phyloP scores from a whole-genome alignment of 176 grass and related monocot species.

The Pontederia crassipes region DNA sequence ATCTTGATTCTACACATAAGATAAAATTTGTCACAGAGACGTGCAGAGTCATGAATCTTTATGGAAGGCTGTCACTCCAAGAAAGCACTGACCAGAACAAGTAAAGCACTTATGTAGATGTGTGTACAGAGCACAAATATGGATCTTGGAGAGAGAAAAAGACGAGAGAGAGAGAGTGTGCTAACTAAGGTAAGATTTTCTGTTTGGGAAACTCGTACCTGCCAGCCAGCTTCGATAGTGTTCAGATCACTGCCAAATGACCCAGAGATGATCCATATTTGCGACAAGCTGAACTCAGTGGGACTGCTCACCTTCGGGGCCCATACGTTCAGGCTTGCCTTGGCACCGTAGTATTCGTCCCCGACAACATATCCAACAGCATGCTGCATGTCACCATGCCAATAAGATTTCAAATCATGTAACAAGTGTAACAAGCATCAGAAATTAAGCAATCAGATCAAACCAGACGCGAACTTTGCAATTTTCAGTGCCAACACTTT shows the following conservation, averaged over 20 bases:
- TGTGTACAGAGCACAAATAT: not conserved
- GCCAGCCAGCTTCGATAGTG: constrained; percentile 93
- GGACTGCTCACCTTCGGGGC: constrained; percentile 51
- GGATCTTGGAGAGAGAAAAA: not conserved
- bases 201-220: constrained; percentile 30
- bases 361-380: constrained; percentile 74
- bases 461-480: too few species aligned
- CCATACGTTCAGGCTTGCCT: constrained; percentile 91
- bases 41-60: too few species aligned
- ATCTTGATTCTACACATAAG: too few species aligned
- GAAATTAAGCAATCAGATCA: too few species aligned
- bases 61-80: too few species aligned
- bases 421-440: too few species aligned
- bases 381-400: constrained; percentile 37
- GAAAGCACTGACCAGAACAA: too few species aligned
- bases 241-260: constrained; percentile 89
- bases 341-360: constrained; percentile 63
- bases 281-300: constrained; percentile 83
- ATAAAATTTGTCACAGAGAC: too few species aligned
- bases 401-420: too few species aligned
- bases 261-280: constrained; percentile 89
- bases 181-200: not conserved
- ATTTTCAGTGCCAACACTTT: too few species aligned
- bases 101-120: too few species aligned
- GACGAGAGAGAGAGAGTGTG: not conserved